These are phyloP conservation scores for Leptographium procerum DNA, from an alignment of 2,329 filamentous ascomycete species.

Conservation along the genomic window DNA sequence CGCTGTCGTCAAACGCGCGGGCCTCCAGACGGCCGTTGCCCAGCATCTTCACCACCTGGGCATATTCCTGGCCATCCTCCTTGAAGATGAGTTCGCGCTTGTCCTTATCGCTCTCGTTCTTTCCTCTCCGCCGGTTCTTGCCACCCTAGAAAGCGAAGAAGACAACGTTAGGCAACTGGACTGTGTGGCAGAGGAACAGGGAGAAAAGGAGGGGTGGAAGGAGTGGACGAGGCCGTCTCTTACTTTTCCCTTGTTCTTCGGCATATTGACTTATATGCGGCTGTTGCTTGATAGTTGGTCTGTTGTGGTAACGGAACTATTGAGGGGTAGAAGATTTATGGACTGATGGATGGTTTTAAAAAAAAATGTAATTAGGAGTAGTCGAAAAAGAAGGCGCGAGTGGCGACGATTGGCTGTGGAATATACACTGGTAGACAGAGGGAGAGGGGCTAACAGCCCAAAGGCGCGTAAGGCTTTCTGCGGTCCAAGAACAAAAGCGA, in stretches of 20 bases:
- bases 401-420: background rate
- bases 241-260: constrained; percentile 99
- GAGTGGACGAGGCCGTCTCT: background rate
- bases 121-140: constrained; percentile 96
- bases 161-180: constrained; percentile 16
- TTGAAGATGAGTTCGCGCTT: constrained; percentile 98
- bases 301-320: too few species aligned
- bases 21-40: constrained; percentile 69
- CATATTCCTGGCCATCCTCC: constrained; percentile 76
- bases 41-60: constrained; percentile 53
- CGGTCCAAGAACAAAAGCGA: background rate
- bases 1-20: constrained; percentile 87
- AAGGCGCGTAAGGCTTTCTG: background rate
- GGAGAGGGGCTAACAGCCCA: background rate
- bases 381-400: background rate
- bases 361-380: background rate
- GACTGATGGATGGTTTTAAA: background rate
- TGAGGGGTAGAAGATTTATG: background rate
- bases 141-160: constrained; percentile 44
- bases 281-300: background rate
- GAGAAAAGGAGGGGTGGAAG: constrained; percentile 3
- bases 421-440: background rate
- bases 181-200: constrained; percentile 16
- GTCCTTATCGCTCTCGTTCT: constrained; percentile 99
- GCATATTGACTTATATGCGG: constrained; percentile 48